Base-by-base conservation (phyloP, 2,329 filamentous ascomycete species). In the Basipetospora chlamydospora region DNA sequence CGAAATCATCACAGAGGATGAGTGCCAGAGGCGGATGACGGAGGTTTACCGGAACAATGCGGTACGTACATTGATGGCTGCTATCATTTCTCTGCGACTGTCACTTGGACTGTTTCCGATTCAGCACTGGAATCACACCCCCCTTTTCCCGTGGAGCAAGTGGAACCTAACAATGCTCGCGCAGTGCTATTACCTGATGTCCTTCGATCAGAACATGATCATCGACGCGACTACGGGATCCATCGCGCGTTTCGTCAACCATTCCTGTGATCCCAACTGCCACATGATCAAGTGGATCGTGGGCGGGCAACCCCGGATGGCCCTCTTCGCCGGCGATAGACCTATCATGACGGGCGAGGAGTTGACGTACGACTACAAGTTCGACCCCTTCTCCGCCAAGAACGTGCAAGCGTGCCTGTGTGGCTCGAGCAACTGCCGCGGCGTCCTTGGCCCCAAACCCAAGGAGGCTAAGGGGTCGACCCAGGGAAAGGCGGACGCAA, bases 251-350 rank as follows among this genome's bases (percentile, higher is more conserved):
- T 98, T 98, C 56, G 87, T 98, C 54, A 98, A 98, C 54, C 90
- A 98, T 56, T 94, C 86, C 13, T 98, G 90, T 59, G 80, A 83
- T 39, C 90, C 90, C 3, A 98, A 98, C 53, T 96, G 88, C 59
- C 76, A 81, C 43, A 96, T 98, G 87, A 85, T 93, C 50, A 96
- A 95, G 56, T 94, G 86, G 85, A 88, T 87, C 42, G 90, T 98
- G 38, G 78, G 78, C 33, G 87, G 87, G 20, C 86, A 93, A 55
- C 88, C 88, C 28, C 77, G 90, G 39, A 96, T 98, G 85, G 90
- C 87, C 12, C 72, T 98, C 1, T 98, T 98, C 54, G 90, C 90
- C 10, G 88, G 88, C 22, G 81, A 92, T 47, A 67, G 70, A 33
- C 85, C 85, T 11, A 88, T 98, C 53, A 82, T 82, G 76, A 94